phyloP scores from a whole-genome alignment of 176 grass and related monocot genomes.

The Aegilops speltoides region DNA sequence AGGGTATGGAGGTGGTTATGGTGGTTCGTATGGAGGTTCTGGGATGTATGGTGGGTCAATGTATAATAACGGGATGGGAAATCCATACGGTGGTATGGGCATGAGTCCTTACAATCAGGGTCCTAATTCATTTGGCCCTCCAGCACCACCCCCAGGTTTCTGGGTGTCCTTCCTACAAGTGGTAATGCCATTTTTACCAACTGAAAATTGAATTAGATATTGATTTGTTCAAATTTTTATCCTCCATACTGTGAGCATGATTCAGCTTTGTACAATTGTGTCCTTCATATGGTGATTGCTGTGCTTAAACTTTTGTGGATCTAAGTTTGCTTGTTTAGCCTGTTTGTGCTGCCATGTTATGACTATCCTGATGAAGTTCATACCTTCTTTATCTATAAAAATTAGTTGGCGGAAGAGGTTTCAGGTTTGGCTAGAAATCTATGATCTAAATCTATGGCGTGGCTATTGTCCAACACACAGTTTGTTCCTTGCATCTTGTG shows the following conservation, averaged over 20 bases:
- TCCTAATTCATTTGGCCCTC: conserved; percentile 67
- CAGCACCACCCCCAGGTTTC: conserved; percentile 68
- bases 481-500: neutral
- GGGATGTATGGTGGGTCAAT: conserved; percentile 58
- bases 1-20: conserved; percentile 48
- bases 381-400: neutral
- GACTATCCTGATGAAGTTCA: neutral
- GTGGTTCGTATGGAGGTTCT: conserved; percentile 36
- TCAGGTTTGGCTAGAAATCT: neutral
- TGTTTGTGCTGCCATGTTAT: neutral
- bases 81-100: conserved; percentile 57
- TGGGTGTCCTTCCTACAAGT: conserved; percentile 85
- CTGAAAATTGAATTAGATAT: neutral
- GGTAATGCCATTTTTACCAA: conserved; percentile 44
- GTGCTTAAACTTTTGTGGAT: conserved; percentile 1
- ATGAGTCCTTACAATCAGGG: conserved; percentile 71
- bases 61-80: conserved; percentile 41
- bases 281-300: neutral
- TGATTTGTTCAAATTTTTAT: neutral
- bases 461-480: neutral
- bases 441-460: neutral
- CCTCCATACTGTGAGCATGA: neutral
- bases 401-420: neutral
- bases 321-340: neutral
- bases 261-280: neutral